Percentiles rank a stretch among this genome's conserved stretches.
phyloP scores from a whole-genome alignment of 805 yeast genomes.

The Yarrowia sp. region DNA sequence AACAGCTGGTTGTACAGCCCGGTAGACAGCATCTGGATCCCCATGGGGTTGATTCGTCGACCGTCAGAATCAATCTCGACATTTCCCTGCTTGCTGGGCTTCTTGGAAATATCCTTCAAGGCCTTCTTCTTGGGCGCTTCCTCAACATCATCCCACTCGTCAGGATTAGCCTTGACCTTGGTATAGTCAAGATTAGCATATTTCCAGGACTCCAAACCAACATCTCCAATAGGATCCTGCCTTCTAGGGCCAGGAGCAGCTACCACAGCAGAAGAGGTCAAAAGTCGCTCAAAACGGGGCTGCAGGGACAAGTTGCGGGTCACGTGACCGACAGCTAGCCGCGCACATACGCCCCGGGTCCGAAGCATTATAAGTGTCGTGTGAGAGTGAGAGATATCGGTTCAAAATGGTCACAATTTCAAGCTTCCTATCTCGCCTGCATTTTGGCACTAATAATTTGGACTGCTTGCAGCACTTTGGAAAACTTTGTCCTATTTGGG shows the following conservation, averaged over 20 bases:
- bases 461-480: not conserved
- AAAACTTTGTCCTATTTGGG: constrained; percentile 15
- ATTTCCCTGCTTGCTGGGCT: not conserved
- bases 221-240: not conserved
- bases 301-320: not conserved
- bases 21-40: constrained; percentile 47
- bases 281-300: too few species aligned
- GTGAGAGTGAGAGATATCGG: too few species aligned
- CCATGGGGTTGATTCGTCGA: constrained; percentile 52
- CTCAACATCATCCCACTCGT: constrained; percentile 30
- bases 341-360: not conserved
- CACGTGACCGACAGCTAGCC: not conserved
- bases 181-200: too few species aligned
- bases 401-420: too few species aligned
- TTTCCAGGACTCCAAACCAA: not conserved
- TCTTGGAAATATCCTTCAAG: not conserved
- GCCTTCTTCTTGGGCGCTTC: not conserved
- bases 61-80: constrained; percentile 18
- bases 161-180: not conserved
- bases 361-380: constrained; percentile 8
- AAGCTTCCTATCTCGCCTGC: not conserved
- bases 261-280: too few species aligned
- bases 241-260: not conserved
- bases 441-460: not conserved
- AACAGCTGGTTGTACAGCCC: constrained; percentile 43